Evolutionary conservation across 1,284 basidiomycete genomes (phyloP).

Genomic region (Ustilago lituana): DNA sequence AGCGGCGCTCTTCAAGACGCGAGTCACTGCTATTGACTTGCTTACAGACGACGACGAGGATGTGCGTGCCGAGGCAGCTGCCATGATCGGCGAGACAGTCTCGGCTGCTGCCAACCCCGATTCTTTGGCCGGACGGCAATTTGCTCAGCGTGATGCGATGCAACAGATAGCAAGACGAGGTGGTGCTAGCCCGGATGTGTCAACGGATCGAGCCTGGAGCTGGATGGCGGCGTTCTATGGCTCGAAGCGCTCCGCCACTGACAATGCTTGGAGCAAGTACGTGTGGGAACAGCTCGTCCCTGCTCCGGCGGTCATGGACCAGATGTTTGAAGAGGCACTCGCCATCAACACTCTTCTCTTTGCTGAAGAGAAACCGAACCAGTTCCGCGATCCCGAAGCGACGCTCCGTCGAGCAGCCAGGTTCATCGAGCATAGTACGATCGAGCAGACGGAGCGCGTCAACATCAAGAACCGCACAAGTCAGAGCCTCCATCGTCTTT

Average conservation of each 20-base stretch:
- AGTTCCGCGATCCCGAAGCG: slow-evolving; percentile 52
- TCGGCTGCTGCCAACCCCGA: background rate
- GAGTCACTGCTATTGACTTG: slow-evolving; percentile 40
- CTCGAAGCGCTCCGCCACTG: background rate
- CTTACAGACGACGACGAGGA: slow-evolving; percentile 54
- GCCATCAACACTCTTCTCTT: slow-evolving; percentile 42
- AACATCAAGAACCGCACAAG: slow-evolving; percentile 1
- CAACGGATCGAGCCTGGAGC: slow-evolving; percentile 45
- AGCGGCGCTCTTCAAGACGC: slow-evolving; percentile 27
- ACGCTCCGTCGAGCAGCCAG: slow-evolving; percentile 44
- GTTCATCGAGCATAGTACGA: slow-evolving; percentile 7
- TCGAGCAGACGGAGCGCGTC: background rate
- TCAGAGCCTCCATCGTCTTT: slow-evolving; percentile 11
- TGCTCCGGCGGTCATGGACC: slow-evolving; percentile 7
- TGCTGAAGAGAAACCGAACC: slow-evolving; percentile 54
- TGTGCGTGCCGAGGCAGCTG: slow-evolving; percentile 45
- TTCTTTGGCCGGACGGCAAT: background rate
- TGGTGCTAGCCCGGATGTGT: slow-evolving; percentile 40
- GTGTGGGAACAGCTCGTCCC: slow-evolving; percentile 35
- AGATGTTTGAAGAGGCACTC: slow-evolving; percentile 35
- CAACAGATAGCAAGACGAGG: slow-evolving; percentile 28
- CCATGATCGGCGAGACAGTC: slow-evolving; percentile 42
- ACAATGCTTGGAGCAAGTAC: slow-evolving; percentile 24
- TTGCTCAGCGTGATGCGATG: slow-evolving; percentile 28
- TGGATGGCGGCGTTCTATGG: slow-evolving; percentile 46